Evolutionary conservation across 2,329 filamentous ascomycete genomes (phyloP).

Genomic region (Fusarium hostae): DNA sequence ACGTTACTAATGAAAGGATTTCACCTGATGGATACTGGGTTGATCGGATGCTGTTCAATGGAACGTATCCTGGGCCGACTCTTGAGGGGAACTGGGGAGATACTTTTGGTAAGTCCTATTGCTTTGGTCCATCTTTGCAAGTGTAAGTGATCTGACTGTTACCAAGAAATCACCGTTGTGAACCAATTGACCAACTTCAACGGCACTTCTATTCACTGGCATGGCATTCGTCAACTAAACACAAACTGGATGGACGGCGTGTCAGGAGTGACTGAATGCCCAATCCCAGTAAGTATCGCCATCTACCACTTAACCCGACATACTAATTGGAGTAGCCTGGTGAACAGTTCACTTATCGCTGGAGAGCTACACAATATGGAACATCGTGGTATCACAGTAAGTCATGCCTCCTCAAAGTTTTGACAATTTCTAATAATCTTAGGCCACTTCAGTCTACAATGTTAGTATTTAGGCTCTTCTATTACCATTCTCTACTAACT

Average conservation of each 20-base stretch:
- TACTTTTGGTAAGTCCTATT: not conserved
- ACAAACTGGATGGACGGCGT: slow-evolving; percentile 9
- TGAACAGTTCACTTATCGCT: not conserved
- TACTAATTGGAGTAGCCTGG: not conserved
- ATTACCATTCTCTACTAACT: not conserved
- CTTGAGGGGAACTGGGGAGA: slow-evolving; percentile 1
- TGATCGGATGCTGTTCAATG: not conserved
- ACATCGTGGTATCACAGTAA: slow-evolving; percentile 10
- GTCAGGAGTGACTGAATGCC: not conserved
- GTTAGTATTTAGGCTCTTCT: not conserved
- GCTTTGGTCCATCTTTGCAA: not conserved
- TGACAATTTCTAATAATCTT: fast-evolving
- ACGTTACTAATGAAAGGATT: not conserved
- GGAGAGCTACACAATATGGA: slow-evolving; percentile 1
- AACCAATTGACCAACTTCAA: slow-evolving; percentile 2
- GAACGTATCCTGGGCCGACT: not conserved
- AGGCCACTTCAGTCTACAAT: slow-evolving; percentile 4
- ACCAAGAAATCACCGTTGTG: not conserved
- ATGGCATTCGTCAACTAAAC: not conserved
- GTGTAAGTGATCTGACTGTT: fast-evolving
- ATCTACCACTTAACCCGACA: fast-evolving
- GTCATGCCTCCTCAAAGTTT: fast-evolving
- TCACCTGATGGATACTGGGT: not conserved
- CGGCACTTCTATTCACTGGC: not conserved
- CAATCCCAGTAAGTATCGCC: not conserved